Conservation (phyloP, 225 moss, liverwort and hornwort genomes). For the Straminergon stramineum region DNA sequence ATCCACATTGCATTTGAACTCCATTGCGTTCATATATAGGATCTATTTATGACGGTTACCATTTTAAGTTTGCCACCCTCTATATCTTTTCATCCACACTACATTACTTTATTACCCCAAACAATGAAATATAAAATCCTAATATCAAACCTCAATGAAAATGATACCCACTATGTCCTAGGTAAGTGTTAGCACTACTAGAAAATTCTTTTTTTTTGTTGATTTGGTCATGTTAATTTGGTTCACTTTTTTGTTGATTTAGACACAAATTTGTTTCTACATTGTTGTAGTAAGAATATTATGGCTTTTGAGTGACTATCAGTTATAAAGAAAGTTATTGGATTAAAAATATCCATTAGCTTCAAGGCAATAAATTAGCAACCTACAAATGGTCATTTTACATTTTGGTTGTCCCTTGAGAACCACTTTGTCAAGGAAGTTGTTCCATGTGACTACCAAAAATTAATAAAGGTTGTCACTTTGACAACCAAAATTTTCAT, state of each 20-base stretch:
- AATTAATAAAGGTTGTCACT: too few relatives aligned
- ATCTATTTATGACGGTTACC: background rate
- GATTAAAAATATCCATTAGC: background rate
- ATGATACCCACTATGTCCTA: fast-evolving
- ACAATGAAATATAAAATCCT: background rate
- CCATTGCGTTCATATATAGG: background rate
- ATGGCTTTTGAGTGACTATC: too few relatives aligned
- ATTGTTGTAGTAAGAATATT: background rate
- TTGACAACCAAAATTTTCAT: too few relatives aligned
- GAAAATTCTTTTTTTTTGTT: too few relatives aligned
- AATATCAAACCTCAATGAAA: background rate
- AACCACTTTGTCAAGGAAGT: too few relatives aligned
- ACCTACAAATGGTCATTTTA: too few relatives aligned
- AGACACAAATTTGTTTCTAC: too few relatives aligned
- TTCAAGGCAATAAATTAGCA: background rate
- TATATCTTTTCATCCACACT: background rate
- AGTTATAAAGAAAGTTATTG: too few relatives aligned
- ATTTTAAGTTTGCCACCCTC: background rate
- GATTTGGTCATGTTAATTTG: too few relatives aligned
- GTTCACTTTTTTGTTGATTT: too few relatives aligned
- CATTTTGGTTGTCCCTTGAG: too few relatives aligned
- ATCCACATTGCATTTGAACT: background rate
- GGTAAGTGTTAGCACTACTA: fast-evolving
- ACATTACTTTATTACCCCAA: fast-evolving
- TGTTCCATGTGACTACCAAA: too few relatives aligned